Evolutionary conservation across 768 basidiomycete species (phyloP).

Genomic region (Amylocystis lapponica): DNA sequence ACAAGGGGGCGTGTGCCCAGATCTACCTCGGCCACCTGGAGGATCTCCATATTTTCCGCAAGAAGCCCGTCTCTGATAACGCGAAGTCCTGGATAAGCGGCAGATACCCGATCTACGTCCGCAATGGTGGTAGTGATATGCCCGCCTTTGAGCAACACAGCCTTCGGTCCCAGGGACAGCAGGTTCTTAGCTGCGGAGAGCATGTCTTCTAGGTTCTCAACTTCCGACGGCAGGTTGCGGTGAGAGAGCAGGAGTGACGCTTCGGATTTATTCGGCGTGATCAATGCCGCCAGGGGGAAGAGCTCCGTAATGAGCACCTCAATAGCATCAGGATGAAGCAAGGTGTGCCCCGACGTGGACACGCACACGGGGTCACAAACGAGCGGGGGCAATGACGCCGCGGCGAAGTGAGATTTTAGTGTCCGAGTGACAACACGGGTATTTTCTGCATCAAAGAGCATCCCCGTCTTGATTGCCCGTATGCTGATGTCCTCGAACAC

Average conservation of each 20-base stretch:
- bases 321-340: conserved; percentile 66
- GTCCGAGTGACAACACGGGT: conserved; percentile 45
- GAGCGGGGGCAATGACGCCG: conserved; percentile 42
- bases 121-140: conserved; percentile 47
- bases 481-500: conserved; percentile 70
- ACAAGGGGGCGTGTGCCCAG: conserved; percentile 34
- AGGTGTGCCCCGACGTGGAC: conserved; percentile 80
- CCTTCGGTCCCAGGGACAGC: conserved; percentile 39
- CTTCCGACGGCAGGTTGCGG: conserved; percentile 20
- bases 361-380: conserved; percentile 91
- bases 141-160: conserved; percentile 82
- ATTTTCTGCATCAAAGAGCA: conserved; percentile 65
- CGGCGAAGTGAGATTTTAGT: conserved; percentile 38
- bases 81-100: conserved; percentile 25
- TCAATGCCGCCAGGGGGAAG: conserved; percentile 61
- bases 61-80: conserved; percentile 41
- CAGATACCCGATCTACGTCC: conserved; percentile 37
- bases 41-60: conserved; percentile 59
- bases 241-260: conserved; percentile 61
- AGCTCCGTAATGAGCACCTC: conserved; percentile 52
- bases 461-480: conserved; percentile 81
- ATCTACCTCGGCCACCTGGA: conserved; percentile 29
- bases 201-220: conserved; percentile 54
- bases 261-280: conserved; percentile 86
- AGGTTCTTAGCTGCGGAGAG: conserved; percentile 47